Conservation (phyloP, 2,329 filamentous ascomycete species). For the Colletotrichum endophyticum region DNA sequence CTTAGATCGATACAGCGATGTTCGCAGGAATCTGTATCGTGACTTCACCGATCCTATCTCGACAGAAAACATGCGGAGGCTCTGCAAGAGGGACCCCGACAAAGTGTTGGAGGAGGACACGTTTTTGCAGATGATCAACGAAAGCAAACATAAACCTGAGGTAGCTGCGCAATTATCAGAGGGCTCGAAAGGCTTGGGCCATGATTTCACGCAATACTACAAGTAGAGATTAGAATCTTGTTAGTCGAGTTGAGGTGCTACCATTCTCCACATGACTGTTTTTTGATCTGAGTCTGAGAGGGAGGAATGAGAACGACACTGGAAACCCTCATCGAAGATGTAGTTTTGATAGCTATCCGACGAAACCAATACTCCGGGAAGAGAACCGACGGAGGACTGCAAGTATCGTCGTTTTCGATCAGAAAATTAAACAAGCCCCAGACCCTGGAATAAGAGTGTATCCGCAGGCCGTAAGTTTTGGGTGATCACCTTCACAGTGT, state of each 20-base stretch:
- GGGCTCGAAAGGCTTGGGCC: background rate
- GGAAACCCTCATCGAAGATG: rapidly evolving
- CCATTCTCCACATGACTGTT: rapidly evolving
- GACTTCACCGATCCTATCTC: background rate
- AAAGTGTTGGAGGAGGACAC: background rate
- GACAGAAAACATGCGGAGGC: background rate
- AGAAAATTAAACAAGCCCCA: background rate
- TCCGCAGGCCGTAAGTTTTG: background rate
- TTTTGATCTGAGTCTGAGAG: background rate
- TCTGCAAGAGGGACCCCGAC: background rate
- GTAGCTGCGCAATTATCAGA: background rate
- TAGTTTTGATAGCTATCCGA: background rate
- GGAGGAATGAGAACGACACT: background rate
- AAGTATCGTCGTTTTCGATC: background rate
- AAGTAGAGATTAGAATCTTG: background rate
- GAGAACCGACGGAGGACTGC: background rate
- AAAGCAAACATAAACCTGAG: background rate
- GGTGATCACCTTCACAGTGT: background rate
- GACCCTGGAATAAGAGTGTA: rapidly evolving
- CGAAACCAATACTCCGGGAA: background rate
- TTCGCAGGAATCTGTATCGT: background rate
- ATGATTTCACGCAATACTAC: background rate
- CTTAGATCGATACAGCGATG: background rate
- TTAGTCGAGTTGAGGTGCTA: too few relatives aligned
- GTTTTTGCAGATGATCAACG: background rate